Percentiles rank a stretch among this genome's conserved stretches.
phyloP scores from a whole-genome alignment of 139 green algal species.

The Raphidocelis subcapitata region DNA sequence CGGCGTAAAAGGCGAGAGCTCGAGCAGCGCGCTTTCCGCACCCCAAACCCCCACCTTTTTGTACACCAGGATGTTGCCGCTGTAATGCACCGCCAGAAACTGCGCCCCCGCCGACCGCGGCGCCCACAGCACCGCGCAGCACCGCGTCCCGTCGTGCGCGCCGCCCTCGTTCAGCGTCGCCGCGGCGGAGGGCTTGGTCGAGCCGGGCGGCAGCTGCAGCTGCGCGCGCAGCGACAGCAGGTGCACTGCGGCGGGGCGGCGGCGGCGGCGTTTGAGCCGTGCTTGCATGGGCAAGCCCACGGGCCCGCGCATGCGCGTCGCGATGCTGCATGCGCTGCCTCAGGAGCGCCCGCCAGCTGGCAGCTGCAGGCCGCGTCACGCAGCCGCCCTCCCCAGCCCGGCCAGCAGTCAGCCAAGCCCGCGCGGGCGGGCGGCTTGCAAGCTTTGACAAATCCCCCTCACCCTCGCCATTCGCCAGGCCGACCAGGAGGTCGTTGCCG shows the following conservation, averaged over 20 bases:
- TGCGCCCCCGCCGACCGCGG: constrained; percentile 31
- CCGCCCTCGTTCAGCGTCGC: constrained; percentile 50
- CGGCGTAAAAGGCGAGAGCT: too few relatives aligned
- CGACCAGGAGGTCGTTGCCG: constrained; percentile 65
- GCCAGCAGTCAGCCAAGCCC: background rate
- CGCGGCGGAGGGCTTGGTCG: constrained; percentile 30
- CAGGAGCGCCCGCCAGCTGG: background rate
- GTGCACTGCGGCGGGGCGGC: constrained; percentile 50
- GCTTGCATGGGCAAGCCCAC: background rate
- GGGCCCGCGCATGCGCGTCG: background rate
- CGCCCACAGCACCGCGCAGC: constrained; percentile 59
- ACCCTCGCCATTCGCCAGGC: constrained; percentile 69
- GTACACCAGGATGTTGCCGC: constrained; percentile 68
- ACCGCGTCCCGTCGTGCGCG: constrained; percentile 32
- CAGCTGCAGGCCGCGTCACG: background rate
- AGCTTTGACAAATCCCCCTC: background rate
- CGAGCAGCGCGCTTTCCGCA: background rate
- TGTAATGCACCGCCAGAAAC: constrained; percentile 60
- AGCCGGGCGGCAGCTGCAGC: constrained; percentile 34
- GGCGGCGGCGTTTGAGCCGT: background rate
- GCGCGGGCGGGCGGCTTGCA: background rate
- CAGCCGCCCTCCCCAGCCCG: background rate
- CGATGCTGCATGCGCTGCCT: background rate
- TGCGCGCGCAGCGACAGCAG: constrained; percentile 60
- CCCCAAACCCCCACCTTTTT: constrained; percentile 46